These are phyloP conservation scores for Paramecium pentaurelia DNA, from an alignment of 73 alveolate genomes.

Conservation along the genomic window DNA sequence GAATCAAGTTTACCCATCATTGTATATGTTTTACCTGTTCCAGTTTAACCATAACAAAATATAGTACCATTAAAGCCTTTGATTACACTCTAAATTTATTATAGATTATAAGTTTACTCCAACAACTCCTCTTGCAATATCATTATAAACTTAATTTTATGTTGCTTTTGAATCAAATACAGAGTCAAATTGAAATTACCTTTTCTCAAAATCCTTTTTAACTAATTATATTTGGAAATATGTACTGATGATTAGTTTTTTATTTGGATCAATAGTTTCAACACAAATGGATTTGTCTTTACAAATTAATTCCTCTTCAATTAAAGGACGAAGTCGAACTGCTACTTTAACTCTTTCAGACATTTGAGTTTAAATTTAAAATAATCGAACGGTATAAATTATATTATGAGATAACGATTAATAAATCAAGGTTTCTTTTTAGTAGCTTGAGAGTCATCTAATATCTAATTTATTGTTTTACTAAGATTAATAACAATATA, in stretches of 20 bases:
- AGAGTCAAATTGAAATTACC: slow-evolving; percentile 76
- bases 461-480: background rate
- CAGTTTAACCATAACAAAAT: slow-evolving; percentile 97
- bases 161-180: slow-evolving; percentile 77
- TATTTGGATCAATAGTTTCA: slow-evolving; percentile 52
- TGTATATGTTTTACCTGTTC: slow-evolving; percentile 97
- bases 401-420: background rate
- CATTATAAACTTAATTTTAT: slow-evolving; percentile 78
- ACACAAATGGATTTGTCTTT: slow-evolving; percentile 45
- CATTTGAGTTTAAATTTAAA: slow-evolving; percentile 1
- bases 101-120: slow-evolving; percentile 60
- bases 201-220: slow-evolving; percentile 78
- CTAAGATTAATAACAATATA: background rate
- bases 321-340: slow-evolving; percentile 66
- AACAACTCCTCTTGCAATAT: slow-evolving; percentile 82
- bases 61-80: slow-evolving; percentile 97
- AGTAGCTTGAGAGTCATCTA: background rate
- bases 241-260: slow-evolving; percentile 42
- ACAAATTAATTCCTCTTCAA: slow-evolving; percentile 59
- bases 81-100: slow-evolving; percentile 70
- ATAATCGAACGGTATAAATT: slow-evolving; percentile 4
- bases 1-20: slow-evolving; percentile 85
- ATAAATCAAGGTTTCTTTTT: background rate
- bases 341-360: slow-evolving; percentile 66
- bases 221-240: slow-evolving; percentile 10